Evolutionary conservation across 1,139 yeast species (phyloP).

Genomic region (Saccharomycopsis hybrid): DNA sequence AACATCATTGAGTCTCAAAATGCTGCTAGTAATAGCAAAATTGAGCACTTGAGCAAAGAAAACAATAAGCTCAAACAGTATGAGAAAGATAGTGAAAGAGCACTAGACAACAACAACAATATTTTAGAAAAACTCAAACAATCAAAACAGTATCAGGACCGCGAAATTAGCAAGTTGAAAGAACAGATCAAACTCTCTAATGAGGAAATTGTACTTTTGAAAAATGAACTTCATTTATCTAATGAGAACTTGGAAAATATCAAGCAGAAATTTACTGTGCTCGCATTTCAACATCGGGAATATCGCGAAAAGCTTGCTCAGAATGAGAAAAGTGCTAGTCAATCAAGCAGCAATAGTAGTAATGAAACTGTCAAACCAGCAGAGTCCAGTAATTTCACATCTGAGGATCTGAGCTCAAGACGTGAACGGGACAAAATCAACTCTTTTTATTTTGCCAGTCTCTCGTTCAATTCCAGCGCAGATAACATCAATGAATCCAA

Average conservation of each 20-base stretch:
- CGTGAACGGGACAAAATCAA: background rate
- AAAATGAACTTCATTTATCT: conserved; percentile 8
- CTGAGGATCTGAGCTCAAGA: too few relatives aligned
- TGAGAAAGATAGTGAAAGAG: background rate
- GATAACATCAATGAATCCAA: too few relatives aligned
- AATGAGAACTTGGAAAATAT: conserved; percentile 15
- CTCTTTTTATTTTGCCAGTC: conserved; percentile 9
- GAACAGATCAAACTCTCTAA: background rate
- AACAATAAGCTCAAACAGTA: background rate
- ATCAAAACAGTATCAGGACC: background rate
- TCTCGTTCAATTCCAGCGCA: conserved; percentile 11
- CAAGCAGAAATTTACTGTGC: conserved; percentile 18
- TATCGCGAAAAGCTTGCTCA: conserved; percentile 4
- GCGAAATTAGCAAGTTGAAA: conserved; percentile 1
- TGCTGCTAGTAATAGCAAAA: background rate
- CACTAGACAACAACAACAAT: too few relatives aligned
- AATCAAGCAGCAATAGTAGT: background rate
- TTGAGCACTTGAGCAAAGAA: conserved; percentile 4
- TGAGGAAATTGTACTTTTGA: conserved; percentile 2
- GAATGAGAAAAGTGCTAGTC: background rate
- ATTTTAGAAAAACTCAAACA: background rate
- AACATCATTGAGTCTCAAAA: too few relatives aligned
- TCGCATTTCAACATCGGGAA: conserved; percentile 16
- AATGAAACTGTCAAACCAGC: background rate
- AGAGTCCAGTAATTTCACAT: too few relatives aligned